A percentile compares a stretch with the other conserved stretches of the same genome.
Conservation (phyloP, 1,284 basidiomycete genomes). For the Ganoderma resinaceum region DNA sequence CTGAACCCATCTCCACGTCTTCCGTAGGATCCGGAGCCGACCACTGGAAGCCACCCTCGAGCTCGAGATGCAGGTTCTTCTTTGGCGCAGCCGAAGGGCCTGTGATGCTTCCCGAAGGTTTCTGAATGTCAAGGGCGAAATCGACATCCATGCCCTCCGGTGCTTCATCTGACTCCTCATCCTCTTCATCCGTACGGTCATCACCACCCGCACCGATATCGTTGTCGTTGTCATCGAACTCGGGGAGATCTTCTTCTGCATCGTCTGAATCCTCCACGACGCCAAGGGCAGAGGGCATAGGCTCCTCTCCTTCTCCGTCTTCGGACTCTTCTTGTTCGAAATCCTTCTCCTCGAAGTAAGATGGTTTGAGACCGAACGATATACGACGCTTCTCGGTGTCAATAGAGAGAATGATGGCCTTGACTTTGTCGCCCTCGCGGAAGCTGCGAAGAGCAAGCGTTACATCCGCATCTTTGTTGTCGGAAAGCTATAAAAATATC, state of each 20-base stretch:
- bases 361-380: constrained; percentile 90
- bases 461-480: constrained; percentile 84
- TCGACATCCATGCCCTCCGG: constrained; percentile 44
- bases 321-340: constrained; percentile 46
- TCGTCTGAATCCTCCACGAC: constrained; percentile 42
- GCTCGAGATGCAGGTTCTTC: constrained; percentile 55
- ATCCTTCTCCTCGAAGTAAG: constrained; percentile 76
- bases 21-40: constrained; percentile 48
- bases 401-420: constrained; percentile 79
- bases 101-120: constrained; percentile 13
- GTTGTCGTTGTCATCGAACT: constrained; percentile 31
- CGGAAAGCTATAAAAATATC: constrained; percentile 67
- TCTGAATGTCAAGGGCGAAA: constrained; percentile 32
- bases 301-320: constrained; percentile 42
- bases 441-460: constrained; percentile 82
- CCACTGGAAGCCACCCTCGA: constrained; percentile 78
- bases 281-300: constrained; percentile 33
- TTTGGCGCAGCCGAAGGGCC: constrained; percentile 6
- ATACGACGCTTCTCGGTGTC: constrained; percentile 82
- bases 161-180: constrained; percentile 26
- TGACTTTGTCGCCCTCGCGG: constrained; percentile 87
- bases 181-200: constrained; percentile 49
- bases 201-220: constrained; percentile 31
- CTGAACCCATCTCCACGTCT: constrained; percentile 44
- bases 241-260: constrained; percentile 36